Evolutionary conservation across 306 rosid species (phyloP).

Genomic region (Herpetospermum pedunculosum): DNA sequence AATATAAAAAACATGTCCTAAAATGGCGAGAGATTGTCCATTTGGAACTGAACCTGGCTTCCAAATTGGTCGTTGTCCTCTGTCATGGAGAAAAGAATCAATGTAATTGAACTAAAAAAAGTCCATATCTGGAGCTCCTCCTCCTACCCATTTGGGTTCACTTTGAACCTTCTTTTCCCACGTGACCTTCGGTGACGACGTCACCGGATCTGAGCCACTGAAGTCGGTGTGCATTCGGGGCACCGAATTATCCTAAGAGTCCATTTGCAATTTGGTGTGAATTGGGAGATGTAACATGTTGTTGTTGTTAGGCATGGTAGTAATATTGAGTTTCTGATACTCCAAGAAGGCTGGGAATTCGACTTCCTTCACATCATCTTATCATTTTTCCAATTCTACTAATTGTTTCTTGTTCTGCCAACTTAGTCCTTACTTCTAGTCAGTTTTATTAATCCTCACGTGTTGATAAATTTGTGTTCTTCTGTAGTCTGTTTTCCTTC

Average conservation of each 20-base stretch:
- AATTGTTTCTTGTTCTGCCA: background rate
- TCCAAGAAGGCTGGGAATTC: conserved; percentile 26
- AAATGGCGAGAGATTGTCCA: conserved; percentile 38
- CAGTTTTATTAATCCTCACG: background rate
- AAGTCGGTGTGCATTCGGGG: conserved; percentile 56
- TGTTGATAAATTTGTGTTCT: background rate
- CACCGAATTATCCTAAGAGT: conserved; percentile 45
- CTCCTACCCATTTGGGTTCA: conserved; percentile 47
- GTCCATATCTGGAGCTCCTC: conserved; percentile 18
- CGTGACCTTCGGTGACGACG: conserved; percentile 56
- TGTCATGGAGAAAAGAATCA: conserved; percentile 21
- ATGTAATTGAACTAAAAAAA: conserved; percentile 33
- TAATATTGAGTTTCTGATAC: conserved; percentile 47
- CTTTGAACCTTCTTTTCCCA: conserved; percentile 69
- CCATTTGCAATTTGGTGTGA: conserved; percentile 30
- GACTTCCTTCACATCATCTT: too few relatives aligned
- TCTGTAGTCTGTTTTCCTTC: background rate
- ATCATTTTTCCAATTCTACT: background rate
- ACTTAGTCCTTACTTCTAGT: background rate
- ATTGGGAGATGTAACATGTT: background rate
- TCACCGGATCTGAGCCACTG: conserved; percentile 65
- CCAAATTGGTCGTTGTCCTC: conserved; percentile 61
- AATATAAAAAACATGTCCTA: conserved; percentile 52
- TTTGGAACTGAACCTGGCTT: conserved; percentile 29
- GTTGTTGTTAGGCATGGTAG: background rate